These are phyloP conservation scores for Neostapfia colusana DNA, from an alignment of 176 grass and related monocot species.

Conservation along the genomic window DNA sequence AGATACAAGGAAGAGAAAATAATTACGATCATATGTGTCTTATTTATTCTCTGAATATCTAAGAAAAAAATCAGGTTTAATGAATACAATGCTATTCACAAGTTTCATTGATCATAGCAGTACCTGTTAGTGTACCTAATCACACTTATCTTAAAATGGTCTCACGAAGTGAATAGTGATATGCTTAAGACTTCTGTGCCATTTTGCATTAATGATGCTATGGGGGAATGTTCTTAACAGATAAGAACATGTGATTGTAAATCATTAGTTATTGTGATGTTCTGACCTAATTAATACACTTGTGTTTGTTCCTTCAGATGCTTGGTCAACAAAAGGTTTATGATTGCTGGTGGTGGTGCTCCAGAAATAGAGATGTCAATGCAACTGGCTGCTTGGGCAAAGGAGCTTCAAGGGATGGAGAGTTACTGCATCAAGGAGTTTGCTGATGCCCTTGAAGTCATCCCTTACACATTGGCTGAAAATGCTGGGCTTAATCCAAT, in stretches of 20 bases:
- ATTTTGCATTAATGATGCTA: not conserved
- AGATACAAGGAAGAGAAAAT: not conserved
- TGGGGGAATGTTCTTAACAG: not conserved
- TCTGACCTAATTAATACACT: not conserved
- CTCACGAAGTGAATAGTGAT: no score
- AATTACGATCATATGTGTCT: no score
- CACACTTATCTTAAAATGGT: not conserved
- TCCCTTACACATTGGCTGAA: constrained; percentile 83
- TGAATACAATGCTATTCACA: not conserved
- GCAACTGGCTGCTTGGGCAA: constrained; percentile 75
- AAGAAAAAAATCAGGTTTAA: not conserved
- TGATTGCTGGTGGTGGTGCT: constrained; percentile 89
- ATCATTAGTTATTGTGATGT: not conserved
- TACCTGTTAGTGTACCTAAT: not conserved
- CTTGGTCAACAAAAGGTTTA: constrained; percentile 80
- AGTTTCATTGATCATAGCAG: not conserved
- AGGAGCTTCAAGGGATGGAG: constrained; percentile 85
- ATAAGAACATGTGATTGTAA: not conserved
- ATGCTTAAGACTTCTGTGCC: not conserved
- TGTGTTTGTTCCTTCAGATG: constrained; percentile 45
- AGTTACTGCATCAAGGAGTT: constrained; percentile 95
- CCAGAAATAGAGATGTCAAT: constrained; percentile 92
- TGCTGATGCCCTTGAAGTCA: constrained; percentile 78
- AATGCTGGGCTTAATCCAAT: constrained; percentile 86
- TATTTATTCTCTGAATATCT: not conserved